phyloP scores from a whole-genome alignment of 441 rosid genomes.

The Gossypium trilobum region DNA sequence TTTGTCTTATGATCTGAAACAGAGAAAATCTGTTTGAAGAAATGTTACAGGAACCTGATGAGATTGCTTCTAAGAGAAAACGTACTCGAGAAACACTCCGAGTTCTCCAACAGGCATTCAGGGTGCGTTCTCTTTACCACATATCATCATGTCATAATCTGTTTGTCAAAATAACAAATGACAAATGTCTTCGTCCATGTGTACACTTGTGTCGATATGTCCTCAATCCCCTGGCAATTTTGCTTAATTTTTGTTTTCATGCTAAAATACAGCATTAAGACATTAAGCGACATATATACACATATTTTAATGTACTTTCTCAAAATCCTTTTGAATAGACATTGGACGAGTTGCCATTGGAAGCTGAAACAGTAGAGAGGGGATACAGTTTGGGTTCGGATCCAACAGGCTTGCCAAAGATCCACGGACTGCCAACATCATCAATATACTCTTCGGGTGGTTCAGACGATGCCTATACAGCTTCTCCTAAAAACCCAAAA shows the following conservation, averaged over 20 bases:
- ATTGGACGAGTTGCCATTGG: slow-evolving; percentile 89
- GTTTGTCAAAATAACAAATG: not conserved
- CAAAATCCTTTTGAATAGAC: slow-evolving; percentile 38
- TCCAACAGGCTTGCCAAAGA: slow-evolving; percentile 65
- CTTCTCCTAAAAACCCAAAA: slow-evolving; percentile 47
- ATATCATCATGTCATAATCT: not conserved
- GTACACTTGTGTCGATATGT: not conserved
- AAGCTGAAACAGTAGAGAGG: slow-evolving; percentile 83
- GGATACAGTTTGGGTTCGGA: slow-evolving; percentile 63
- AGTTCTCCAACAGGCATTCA: slow-evolving; percentile 89
- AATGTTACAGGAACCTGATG: slow-evolving; percentile 98
- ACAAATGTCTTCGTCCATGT: not conserved
- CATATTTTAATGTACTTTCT: not conserved
- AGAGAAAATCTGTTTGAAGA: slow-evolving; percentile 97
- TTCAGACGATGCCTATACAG: slow-evolving; percentile 35
- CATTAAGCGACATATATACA: not conserved
- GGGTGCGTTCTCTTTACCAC: slow-evolving; percentile 40
- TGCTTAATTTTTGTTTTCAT: not conserved
- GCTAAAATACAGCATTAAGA: not conserved
- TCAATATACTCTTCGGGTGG: slow-evolving; percentile 50
- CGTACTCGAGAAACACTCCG: slow-evolving; percentile 77
- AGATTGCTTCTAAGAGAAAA: slow-evolving; percentile 75
- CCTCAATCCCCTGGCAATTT: not conserved
- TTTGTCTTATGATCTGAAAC: slow-evolving; percentile 22
- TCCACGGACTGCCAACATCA: slow-evolving; percentile 63